phyloP scores from a whole-genome alignment of 805 yeast species.

The Cyberlindnera sargentensis region DNA sequence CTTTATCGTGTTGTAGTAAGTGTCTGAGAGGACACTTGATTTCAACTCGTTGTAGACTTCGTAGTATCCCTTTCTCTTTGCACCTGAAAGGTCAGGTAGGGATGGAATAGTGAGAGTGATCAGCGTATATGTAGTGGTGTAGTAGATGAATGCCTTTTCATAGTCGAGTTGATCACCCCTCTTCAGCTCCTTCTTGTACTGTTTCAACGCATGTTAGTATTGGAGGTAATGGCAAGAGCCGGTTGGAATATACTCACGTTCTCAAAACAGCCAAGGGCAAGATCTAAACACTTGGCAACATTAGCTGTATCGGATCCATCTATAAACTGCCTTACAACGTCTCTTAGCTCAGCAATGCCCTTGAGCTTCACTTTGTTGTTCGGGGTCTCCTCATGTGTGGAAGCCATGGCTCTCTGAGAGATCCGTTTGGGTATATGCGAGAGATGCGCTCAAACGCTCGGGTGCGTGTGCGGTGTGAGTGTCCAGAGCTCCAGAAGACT shows the following conservation, averaged over 20 bases:
- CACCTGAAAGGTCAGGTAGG: background rate
- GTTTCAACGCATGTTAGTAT: background rate
- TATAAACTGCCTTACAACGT: slow-evolving; percentile 6
- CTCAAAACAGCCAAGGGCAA: slow-evolving; percentile 11
- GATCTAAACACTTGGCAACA: slow-evolving; percentile 3
- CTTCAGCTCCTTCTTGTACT: slow-evolving; percentile 11
- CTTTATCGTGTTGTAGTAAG: slow-evolving; percentile 3
- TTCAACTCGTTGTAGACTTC: slow-evolving; percentile 3
- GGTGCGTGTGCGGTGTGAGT: no score
- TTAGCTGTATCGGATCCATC: slow-evolving; percentile 3
- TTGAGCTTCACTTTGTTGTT: slow-evolving; percentile 1
- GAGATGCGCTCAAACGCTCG: no score
- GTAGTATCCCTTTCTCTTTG: background rate
- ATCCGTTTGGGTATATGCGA: no score
- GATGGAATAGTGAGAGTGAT: slow-evolving; percentile 6
- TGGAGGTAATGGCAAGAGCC: background rate
- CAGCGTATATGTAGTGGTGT: slow-evolving; percentile 4
- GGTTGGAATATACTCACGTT: slow-evolving; percentile 6
- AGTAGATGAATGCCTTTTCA: slow-evolving; percentile 14
- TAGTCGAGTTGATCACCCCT: slow-evolving; percentile 6
- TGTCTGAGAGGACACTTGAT: slow-evolving; percentile 1
- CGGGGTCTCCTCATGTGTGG: slow-evolving; percentile 1
- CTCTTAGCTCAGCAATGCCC: slow-evolving; percentile 6
- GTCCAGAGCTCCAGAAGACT: no score
- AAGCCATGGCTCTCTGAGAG: no score